These are phyloP conservation scores for Thermothelomyces thermophilus DNA, from an alignment of 2,329 filamentous ascomycete species.

Conservation along the genomic window DNA sequence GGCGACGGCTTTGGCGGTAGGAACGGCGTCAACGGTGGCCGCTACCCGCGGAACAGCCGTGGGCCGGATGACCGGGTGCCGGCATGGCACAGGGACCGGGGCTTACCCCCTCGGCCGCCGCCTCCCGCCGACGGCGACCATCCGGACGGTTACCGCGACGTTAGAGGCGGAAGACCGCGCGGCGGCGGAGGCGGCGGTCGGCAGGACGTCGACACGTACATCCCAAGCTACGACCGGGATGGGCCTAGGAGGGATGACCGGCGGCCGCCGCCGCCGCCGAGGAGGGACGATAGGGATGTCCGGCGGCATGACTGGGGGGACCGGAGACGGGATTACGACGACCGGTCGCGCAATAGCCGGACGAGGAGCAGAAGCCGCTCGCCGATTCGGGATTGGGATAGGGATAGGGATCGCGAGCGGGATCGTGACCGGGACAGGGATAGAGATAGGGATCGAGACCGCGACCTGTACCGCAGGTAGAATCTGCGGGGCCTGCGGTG, in stretches of 20 bases:
- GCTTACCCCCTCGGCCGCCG: slow-evolving; percentile 44
- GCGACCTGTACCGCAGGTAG: background rate
- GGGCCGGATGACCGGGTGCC: slow-evolving; percentile 37
- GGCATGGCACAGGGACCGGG: slow-evolving; percentile 50
- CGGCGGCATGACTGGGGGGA: slow-evolving; percentile 31
- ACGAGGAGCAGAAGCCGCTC: slow-evolving; percentile 43
- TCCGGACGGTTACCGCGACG: slow-evolving; percentile 37
- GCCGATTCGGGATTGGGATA: slow-evolving; percentile 33
- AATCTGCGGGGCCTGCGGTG: background rate
- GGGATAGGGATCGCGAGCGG: slow-evolving; percentile 43
- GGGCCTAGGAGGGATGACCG: slow-evolving; percentile 34
- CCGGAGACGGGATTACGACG: slow-evolving; percentile 30
- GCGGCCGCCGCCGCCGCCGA: slow-evolving; percentile 17
- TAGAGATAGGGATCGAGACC: slow-evolving; percentile 5
- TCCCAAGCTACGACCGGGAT: slow-evolving; percentile 40
- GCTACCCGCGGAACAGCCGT: slow-evolving; percentile 35
- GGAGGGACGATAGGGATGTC: slow-evolving; percentile 37
- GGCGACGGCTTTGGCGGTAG: slow-evolving; percentile 44
- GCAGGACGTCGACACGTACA: slow-evolving; percentile 42
- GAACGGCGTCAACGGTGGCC: slow-evolving; percentile 43
- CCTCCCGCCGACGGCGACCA: slow-evolving; percentile 38
- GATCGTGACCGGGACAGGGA: slow-evolving; percentile 42
- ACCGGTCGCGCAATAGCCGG: slow-evolving; percentile 34
- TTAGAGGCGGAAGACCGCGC: slow-evolving; percentile 27
- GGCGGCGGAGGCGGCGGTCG: slow-evolving; percentile 17